Conservation (phyloP, 2,329 filamentous ascomycete species). For the Ophiostoma triangulosporum region DNA sequence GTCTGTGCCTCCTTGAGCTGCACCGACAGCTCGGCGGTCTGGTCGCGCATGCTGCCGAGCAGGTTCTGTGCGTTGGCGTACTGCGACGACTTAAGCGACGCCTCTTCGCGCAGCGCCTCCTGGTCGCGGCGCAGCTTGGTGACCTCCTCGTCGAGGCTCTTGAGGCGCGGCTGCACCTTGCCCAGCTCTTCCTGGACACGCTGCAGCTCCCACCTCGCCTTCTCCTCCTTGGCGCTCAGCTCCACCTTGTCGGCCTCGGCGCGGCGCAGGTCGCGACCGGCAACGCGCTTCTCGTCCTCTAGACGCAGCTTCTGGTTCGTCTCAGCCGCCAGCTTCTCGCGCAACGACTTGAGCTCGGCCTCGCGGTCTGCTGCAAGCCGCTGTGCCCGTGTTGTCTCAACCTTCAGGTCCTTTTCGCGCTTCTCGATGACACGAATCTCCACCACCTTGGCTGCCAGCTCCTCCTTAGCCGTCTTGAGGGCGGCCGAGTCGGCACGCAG, state of each 20-base stretch:
- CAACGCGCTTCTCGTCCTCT: slow-evolving; percentile 64
- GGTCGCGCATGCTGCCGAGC: slow-evolving; percentile 85
- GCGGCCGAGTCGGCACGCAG: slow-evolving; percentile 64
- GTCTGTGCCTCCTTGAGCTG: slow-evolving; percentile 83
- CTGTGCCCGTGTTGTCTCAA: slow-evolving; percentile 57
- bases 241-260: slow-evolving; percentile 71
- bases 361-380: slow-evolving; percentile 62
- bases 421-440: slow-evolving; percentile 68
- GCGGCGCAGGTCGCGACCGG: slow-evolving; percentile 64
- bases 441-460: slow-evolving; percentile 42
- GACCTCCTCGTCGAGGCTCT: slow-evolving; percentile 61
- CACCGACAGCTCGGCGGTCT: slow-evolving; percentile 73
- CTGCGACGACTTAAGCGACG: slow-evolving; percentile 71
- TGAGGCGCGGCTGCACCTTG: slow-evolving; percentile 47
- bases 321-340: slow-evolving; percentile 66
- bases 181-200: slow-evolving; percentile 59
- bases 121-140: slow-evolving; percentile 56
- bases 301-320: slow-evolving; percentile 56
- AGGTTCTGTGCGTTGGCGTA: slow-evolving; percentile 75
- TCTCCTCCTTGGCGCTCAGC: slow-evolving; percentile 59
- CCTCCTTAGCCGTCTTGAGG: slow-evolving; percentile 62
- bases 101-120: slow-evolving; percentile 58
- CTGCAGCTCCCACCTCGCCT: slow-evolving; percentile 53
- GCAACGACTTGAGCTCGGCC: slow-evolving; percentile 60
- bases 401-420: slow-evolving; percentile 67